Conservation (phyloP, 805 yeast genomes). For the Pichia cabralensis region DNA sequence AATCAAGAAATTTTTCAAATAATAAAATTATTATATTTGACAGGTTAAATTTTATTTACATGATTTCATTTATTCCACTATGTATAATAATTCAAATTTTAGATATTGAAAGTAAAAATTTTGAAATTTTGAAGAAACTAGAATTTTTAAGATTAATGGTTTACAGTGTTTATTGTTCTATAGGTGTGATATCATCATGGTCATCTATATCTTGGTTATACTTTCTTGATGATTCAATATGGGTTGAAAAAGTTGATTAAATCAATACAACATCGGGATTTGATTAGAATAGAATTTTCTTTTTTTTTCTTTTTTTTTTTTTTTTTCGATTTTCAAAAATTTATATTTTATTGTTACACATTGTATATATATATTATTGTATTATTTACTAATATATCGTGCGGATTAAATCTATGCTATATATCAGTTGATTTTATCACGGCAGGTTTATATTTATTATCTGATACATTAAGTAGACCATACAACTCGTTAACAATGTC, state of each 20-base stretch:
- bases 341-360: too few species aligned
- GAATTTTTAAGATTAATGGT: slow-evolving; percentile 76
- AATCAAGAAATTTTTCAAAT: slow-evolving; percentile 28
- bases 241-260: slow-evolving; percentile 30
- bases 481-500: slow-evolving; percentile 43
- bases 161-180: slow-evolving; percentile 74
- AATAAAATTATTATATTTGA: slow-evolving; percentile 57
- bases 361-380: too few species aligned
- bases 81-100: slow-evolving; percentile 35
- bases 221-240: slow-evolving; percentile 68
- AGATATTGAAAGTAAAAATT: slow-evolving; percentile 47
- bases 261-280: too few species aligned
- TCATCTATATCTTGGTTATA: slow-evolving; percentile 82
- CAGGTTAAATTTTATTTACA: slow-evolving; percentile 56
- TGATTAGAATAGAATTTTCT: too few species aligned
- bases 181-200: slow-evolving; percentile 85
- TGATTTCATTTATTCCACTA: slow-evolving; percentile 57
- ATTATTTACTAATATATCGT: too few species aligned
- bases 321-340: too few species aligned
- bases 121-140: slow-evolving; percentile 42
- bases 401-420: too few species aligned
- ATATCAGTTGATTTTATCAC: too few species aligned
- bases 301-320: too few species aligned
- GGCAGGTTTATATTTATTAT: too few species aligned
- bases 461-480: too few species aligned